Conservation (phyloP, 2,329 filamentous ascomycete species). For the Pseudocercospora vitis region DNA sequence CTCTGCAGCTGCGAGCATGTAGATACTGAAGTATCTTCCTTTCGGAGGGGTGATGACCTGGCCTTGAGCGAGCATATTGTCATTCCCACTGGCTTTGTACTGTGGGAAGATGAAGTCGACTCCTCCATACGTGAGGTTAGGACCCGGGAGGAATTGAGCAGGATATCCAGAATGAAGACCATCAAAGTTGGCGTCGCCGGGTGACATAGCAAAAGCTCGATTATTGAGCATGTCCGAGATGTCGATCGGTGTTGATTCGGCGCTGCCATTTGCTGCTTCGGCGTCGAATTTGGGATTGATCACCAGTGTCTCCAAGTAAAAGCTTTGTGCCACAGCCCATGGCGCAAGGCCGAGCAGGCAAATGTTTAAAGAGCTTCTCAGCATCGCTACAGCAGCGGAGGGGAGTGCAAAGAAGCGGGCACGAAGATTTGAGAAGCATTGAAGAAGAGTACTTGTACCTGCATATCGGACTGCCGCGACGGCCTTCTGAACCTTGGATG, state of each 20-base stretch:
- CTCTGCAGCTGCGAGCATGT: conserved; percentile 45
- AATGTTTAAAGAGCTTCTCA: background rate
- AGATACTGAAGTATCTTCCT: conserved; percentile 41
- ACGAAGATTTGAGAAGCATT: conserved; percentile 6
- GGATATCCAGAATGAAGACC: conserved; percentile 41
- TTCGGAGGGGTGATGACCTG: conserved; percentile 38
- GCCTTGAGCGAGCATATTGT: conserved; percentile 42
- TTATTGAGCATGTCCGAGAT: conserved; percentile 38
- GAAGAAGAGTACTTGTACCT: conserved; percentile 22
- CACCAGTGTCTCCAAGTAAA: conserved; percentile 22
- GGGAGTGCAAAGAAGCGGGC: too few species aligned
- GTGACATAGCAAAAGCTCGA: conserved; percentile 39
- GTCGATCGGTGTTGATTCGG: conserved; percentile 29
- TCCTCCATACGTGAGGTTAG: conserved; percentile 41
- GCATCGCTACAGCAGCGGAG: too few species aligned
- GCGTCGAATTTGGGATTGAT: conserved; percentile 34
- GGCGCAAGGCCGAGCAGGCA: conserved; percentile 20
- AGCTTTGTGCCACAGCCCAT: conserved; percentile 26
- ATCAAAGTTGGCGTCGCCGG: conserved; percentile 42
- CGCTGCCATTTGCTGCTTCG: conserved; percentile 22
- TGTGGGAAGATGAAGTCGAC: conserved; percentile 41
- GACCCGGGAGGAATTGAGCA: conserved; percentile 39
- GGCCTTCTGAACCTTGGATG: conserved; percentile 15
- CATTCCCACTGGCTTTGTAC: conserved; percentile 40
- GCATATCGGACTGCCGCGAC: conserved; percentile 10